These are phyloP conservation scores for Scleroderma bovista DNA, from an alignment of 768 basidiomycete genomes.

Conservation along the genomic window DNA sequence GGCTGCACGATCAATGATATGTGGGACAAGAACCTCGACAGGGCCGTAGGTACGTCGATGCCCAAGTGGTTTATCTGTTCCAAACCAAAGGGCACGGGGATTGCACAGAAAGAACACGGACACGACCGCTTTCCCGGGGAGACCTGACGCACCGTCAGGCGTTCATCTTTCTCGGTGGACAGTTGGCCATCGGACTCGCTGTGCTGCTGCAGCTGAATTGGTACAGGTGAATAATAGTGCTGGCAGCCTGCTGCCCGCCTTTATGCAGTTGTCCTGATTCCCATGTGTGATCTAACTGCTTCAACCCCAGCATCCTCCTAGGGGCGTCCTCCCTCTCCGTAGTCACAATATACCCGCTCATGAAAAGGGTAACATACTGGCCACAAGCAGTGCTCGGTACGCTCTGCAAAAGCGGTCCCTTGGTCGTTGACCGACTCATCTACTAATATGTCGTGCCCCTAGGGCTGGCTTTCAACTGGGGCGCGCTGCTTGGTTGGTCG, in stretches of 20 bases:
- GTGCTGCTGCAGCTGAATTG: slow-evolving; percentile 88
- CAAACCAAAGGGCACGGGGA: slow-evolving; percentile 1
- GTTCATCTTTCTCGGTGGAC: slow-evolving; percentile 71
- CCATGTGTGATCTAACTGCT: too few relatives aligned
- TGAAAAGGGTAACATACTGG: slow-evolving; percentile 97
- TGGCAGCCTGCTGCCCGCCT: not conserved
- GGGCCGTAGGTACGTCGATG: slow-evolving; percentile 68
- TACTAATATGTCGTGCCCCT: not conserved
- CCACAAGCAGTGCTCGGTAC: slow-evolving; percentile 91
- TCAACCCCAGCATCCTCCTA: slow-evolving; percentile 68
- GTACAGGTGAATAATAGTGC: slow-evolving; percentile 79
- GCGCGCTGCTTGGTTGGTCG: slow-evolving; percentile 92
- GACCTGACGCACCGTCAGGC: slow-evolving; percentile 76
- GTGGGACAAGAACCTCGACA: slow-evolving; percentile 94
- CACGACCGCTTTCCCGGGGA: slow-evolving; percentile 82
- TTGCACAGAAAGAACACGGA: slow-evolving; percentile 69
- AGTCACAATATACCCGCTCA: slow-evolving; percentile 87
- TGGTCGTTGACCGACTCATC: not conserved
- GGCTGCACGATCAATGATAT: slow-evolving; percentile 99
- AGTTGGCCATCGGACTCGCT: slow-evolving; percentile 77
- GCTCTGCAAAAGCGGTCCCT: too few relatives aligned
- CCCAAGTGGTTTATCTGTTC: not conserved
- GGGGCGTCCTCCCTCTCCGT: slow-evolving; percentile 88
- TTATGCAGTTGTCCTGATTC: not conserved
- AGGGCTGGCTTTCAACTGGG: slow-evolving; percentile 98